phyloP scores from a whole-genome alignment of 108 stramenopile species.

The Skeletonema menzelii region DNA sequence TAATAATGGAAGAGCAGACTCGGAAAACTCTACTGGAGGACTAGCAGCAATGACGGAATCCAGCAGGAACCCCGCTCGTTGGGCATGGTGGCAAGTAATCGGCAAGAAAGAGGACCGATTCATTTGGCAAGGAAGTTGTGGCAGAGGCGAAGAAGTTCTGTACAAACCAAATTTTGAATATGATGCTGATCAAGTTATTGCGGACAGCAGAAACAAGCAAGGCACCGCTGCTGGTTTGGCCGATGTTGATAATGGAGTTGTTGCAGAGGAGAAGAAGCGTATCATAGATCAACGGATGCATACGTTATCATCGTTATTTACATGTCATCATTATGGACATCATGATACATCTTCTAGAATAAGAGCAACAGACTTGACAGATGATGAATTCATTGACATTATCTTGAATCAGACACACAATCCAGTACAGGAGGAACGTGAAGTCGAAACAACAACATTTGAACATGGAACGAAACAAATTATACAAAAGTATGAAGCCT shows the following conservation, averaged over 20 bases:
- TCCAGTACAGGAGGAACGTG: not conserved
- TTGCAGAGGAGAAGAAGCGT: not conserved
- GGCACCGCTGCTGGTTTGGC: not conserved
- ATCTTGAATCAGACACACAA: not conserved
- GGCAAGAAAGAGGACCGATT: not conserved
- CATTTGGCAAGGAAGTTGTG: not conserved
- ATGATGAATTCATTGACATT: not conserved
- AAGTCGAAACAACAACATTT: not conserved
- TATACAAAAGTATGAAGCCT: not conserved
- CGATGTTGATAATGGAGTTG: not conserved
- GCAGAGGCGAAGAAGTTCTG: not conserved
- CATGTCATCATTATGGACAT: not conserved
- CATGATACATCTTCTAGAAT: not conserved
- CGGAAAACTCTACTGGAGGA: too few species aligned
- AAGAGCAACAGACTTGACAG: not conserved
- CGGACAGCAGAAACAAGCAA: not conserved
- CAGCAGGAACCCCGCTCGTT: not conserved
- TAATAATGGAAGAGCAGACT: not conserved
- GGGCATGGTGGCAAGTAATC: not conserved
- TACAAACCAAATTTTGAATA: not conserved
- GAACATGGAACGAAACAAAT: not conserved
- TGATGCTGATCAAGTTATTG: not conserved
- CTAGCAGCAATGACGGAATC: not conserved
- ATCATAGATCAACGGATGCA: not conserved
- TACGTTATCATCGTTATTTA: not conserved